Base-by-base conservation (phyloP, 139 green algal genomes). In the Ettlia oleoabundans region DNA sequence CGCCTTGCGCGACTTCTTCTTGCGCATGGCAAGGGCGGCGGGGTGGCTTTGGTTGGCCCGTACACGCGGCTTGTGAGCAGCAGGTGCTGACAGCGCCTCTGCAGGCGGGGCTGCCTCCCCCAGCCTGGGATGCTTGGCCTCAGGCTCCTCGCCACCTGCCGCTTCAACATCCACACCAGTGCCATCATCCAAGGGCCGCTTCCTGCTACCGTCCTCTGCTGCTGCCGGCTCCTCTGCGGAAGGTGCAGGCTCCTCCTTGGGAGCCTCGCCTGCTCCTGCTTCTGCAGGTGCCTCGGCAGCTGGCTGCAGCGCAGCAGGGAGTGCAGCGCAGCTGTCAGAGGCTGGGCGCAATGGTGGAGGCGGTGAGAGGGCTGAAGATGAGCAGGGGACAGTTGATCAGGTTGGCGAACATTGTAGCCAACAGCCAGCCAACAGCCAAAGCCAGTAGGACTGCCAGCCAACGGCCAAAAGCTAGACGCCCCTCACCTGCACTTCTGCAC, bases 121-220 rank as follows among this genome's bases (percentile, higher is more conserved):
- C 55, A 71, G 6, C 75, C 71, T 81, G 55, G 75, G 28, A 26
- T 43, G 58, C 58, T 70, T 70, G 75, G 58, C 38, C 10, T 21
- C 37, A 21, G 58, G 75, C 55, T 70, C 38, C 58, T 81, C 26
- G 4, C 26, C 37, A 7, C 7, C 32, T 7, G 30, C 22, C 9
- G 64, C 61, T 24, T 38, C 47, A 2, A 32, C 73, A 24, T 47
- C 71, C 2, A 35, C 73, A 24, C 35, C n/a, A n/a, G n/a, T n/a
- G n/a, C n/a, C 38, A 33, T 70, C 75, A 5, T 70, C 58, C 26
- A 62, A n/a, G 13, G 72, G 72, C 32, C 72, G 72, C 72, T 79
- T 79, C 52, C 52, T 66, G 35, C 32, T 43, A 22, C 43, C 72
- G 32, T 9, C 64, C 4, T 66, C 51, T 3, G 8, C 72, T 10